Base-by-base conservation (phyloP, 2,329 filamentous ascomycete species). In the Zasmidium citrigriseum region DNA sequence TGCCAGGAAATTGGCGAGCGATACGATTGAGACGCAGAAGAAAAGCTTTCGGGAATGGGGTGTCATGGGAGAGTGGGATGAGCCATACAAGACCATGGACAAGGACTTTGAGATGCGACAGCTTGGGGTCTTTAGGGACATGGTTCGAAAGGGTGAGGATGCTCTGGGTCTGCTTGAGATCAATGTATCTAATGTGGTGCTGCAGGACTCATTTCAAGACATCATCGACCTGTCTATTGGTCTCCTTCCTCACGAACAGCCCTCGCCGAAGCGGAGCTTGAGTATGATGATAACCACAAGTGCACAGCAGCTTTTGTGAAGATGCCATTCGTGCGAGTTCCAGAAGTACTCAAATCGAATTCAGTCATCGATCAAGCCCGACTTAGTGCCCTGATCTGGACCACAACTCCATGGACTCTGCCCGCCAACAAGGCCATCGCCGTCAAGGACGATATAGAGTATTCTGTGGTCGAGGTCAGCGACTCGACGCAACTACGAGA, bases 401-500 rank as follows among this genome's bases (percentile, higher is more conserved):
- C 95, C 1, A 99, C 95, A 0, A 99, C 95, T 0, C 95, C 95
- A 0, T 99, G 95, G 95, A 99, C 95, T 0, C 79, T 99, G 4
- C 93, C 95, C 0, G 93, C 93, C 1, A 99, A 99, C 72, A 86
- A 86, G 70, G 93, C 91, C 0, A 92, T 99, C 72, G 93, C 91
- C 2, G 83, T 98, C 34, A 86, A 91, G 67, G 78, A 84, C 5
- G 86, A 90, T 41, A 76, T 98, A 60, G 79, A 86, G 46, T 99
- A 98, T 72, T 80, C 81, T 3, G 45, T 68, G 23, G 54, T 68
- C 23, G 57, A 67, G 25, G 44, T 64, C 12, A 18, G 14, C 21
- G 29, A 41, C 18, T 38, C 24, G 9, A 46, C 52, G 56, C 46
- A 16, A 49, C 20, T 11, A 51, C 24, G 20, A 1, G 67, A 70